These are phyloP conservation scores for Austroboletus novae-zelandiae DNA, from an alignment of 1,284 basidiomycete species.

Conservation along the genomic window DNA sequence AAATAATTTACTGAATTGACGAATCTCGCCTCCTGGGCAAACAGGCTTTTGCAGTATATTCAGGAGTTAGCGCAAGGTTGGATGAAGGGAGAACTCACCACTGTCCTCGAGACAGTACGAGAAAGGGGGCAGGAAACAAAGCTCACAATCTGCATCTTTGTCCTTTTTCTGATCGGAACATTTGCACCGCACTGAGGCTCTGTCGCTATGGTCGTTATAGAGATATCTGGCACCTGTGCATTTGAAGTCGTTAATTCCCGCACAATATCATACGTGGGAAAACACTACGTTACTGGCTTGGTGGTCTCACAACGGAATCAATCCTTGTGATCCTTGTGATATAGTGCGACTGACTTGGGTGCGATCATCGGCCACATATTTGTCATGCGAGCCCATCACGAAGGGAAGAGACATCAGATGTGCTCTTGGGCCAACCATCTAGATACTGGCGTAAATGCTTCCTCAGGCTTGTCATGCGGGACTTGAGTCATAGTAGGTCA, in stretches of 20 bases:
- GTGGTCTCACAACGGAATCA: no score
- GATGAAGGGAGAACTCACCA: background rate
- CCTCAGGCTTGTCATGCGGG: slow-evolving; percentile 65
- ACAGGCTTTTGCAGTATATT: background rate
- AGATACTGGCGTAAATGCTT: slow-evolving; percentile 55
- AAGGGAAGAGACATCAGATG: slow-evolving; percentile 31
- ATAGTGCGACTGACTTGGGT: background rate
- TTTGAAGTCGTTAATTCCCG: background rate
- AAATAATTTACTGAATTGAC: background rate
- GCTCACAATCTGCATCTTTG: background rate
- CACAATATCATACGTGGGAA: background rate
- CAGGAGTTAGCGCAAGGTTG: background rate
- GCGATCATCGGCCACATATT: background rate
- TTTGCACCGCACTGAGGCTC: background rate
- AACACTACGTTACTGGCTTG: background rate
- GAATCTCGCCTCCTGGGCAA: slow-evolving; percentile 3
- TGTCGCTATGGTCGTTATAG: slow-evolving; percentile 2
- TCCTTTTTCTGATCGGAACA: slow-evolving; percentile 2
- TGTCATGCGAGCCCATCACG: background rate
- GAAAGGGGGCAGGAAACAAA: background rate
- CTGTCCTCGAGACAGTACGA: slow-evolving; percentile 4
- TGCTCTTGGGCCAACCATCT: slow-evolving; percentile 51
- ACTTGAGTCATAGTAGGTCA: slow-evolving; percentile 39
- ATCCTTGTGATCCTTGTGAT: background rate
- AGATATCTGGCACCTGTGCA: background rate